Base-by-base conservation (phyloP, 495 filamentous ascomycete species). In the Darksidea phi region DNA sequence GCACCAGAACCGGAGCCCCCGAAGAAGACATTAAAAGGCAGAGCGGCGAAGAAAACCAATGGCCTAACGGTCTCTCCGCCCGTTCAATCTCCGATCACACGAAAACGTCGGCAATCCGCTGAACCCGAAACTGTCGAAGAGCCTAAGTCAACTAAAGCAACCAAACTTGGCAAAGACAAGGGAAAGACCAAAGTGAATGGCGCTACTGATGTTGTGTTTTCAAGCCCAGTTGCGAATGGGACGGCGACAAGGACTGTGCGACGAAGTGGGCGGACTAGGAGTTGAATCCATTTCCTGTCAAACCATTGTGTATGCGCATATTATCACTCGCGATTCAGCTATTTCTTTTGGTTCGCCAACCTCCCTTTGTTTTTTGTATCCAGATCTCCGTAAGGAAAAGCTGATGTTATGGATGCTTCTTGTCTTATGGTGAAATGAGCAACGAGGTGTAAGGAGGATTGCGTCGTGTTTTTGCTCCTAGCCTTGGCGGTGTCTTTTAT, bases 211-310 rank as follows among this genome's bases (percentile, higher is more conserved):
- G 6, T 17, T 13, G 12, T 37, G 10, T 28, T 45, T 18, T 60
- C 57, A 3, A 60, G 57, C 34, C 57, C 57, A 4, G 57, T 28
- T 7, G 48, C 47, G 4, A 58, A 58, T 26, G 41, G 41, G 15
- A 43, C n/a, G n/a, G n/a, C n/a, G n/a, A n/a, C 41, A 20, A 45
- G 55, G 11, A 13, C 45, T 1, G 45, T 48, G 17, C 24, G 55
- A 23, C 43, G 55, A 24, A 58, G 55, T 26, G 41, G 20, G n/a
- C 43, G 55, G n/a, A 48, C 46, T 8, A 20, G 45, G 55, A 25
- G 55, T 20, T 58, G 37, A 41, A 13, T 43, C 41, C 28, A 32
- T 10, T 32, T 32, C 28, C 10, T 32, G 28, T 32, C 28, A 10
- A 32, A 4, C 28, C 4, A 10, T 3, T 32, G 28, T 32, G 28